phyloP scores from a whole-genome alignment of 257 asterid species.

The Jaltomata sinuosa region DNA sequence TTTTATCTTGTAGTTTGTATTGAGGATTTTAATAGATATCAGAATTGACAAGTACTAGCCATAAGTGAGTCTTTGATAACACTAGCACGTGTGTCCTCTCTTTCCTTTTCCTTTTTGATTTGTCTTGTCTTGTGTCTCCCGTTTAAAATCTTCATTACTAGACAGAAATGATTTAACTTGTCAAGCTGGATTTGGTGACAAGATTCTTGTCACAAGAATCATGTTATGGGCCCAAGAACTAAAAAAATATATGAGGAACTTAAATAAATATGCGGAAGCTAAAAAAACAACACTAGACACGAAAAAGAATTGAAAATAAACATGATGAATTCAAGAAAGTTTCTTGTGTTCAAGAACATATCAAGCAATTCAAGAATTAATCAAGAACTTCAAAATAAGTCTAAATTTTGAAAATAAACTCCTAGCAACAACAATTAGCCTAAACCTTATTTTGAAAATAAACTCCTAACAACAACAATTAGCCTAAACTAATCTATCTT shows the following conservation, averaged over 20 bases:
- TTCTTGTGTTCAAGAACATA: neutral
- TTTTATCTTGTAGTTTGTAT: neutral
- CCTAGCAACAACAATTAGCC: neutral
- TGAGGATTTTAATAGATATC: neutral
- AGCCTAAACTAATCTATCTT: neutral
- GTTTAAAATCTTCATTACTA: neutral
- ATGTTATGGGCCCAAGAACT: neutral
- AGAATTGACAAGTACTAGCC: neutral
- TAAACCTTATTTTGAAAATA: neutral
- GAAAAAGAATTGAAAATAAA: neutral
- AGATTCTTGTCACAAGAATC: neutral
- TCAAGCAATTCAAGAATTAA: neutral
- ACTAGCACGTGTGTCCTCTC: neutral
- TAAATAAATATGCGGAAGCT: neutral
- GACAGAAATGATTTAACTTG: neutral
- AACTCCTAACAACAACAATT: neutral
- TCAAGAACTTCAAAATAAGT: neutral
- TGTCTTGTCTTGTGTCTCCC: neutral
- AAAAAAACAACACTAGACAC: neutral
- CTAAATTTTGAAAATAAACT: neutral
- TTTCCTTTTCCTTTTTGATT: neutral
- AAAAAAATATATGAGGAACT: neutral
- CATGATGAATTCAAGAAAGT: neutral
- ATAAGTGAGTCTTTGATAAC: neutral
- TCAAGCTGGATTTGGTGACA: neutral